Evolutionary conservation across 208 protist species (phyloP).

Genomic region (Phytomonas sp.): DNA sequence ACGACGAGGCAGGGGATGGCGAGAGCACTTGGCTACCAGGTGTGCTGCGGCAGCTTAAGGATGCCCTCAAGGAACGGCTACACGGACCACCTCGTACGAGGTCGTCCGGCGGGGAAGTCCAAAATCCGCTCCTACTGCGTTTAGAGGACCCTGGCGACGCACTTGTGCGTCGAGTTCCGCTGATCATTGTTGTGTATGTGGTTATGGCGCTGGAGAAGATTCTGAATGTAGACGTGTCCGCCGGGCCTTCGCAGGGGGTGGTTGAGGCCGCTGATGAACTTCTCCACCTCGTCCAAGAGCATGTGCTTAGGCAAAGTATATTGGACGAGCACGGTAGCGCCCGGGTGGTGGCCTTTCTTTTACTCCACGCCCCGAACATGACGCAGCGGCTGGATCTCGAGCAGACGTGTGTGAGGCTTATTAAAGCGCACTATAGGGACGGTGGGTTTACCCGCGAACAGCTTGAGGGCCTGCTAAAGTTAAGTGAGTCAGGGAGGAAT

Average conservation of each 20-base stretch:
- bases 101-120: background rate
- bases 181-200: constrained; percentile 3
- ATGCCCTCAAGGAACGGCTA: background rate
- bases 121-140: background rate
- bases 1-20: background rate
- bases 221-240: background rate
- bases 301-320: constrained; percentile 5
- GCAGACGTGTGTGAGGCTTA: constrained; percentile 15
- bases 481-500: background rate
- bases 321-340: constrained; percentile 17
- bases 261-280: background rate
- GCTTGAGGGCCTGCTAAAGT: constrained; percentile 16
- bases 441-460: constrained; percentile 31
- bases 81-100: background rate
- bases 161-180: background rate
- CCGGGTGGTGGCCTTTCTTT: constrained; percentile 22
- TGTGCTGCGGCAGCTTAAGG: background rate
- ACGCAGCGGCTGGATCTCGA: constrained; percentile 15
- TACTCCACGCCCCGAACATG: constrained; percentile 23
- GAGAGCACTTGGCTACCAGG: background rate
- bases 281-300: background rate
- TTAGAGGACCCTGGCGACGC: background rate
- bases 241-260: background rate
- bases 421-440: constrained; percentile 21
- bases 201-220: background rate